These are phyloP conservation scores for Hypericum androsaemum DNA, from an alignment of 345 rosid species.

Conservation along the genomic window DNA sequence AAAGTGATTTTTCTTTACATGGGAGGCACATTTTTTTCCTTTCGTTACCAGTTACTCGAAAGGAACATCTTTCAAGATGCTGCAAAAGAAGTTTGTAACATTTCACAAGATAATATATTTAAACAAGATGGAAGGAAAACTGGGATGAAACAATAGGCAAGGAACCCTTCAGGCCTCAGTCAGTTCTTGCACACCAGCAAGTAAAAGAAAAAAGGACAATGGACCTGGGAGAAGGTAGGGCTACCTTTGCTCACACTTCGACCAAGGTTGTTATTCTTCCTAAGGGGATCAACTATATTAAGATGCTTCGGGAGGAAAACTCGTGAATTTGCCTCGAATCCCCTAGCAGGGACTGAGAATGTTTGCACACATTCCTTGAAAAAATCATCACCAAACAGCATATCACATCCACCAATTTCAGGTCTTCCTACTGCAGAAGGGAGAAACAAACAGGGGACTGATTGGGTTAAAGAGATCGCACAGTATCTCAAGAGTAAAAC, in stretches of 20 bases:
- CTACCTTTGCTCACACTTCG: slow-evolving; percentile 96
- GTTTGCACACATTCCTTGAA: slow-evolving; percentile 46
- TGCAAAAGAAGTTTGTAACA: no score
- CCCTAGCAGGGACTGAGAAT: slow-evolving; percentile 53
- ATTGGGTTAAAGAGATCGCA: neutral
- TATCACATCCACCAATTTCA: slow-evolving; percentile 48
- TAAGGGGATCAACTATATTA: slow-evolving; percentile 78
- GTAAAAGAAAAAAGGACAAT: neutral
- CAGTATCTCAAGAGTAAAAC: neutral
- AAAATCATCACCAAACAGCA: slow-evolving; percentile 54
- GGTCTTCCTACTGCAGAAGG: slow-evolving; percentile 39
- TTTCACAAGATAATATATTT: no score
- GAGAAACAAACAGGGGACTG: slow-evolving; percentile 7
- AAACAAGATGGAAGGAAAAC: neutral
- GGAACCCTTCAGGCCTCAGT: no score
- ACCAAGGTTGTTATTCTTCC: slow-evolving; percentile 82
- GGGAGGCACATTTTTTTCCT: no score
- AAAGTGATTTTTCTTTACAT: no score
- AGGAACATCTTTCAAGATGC: no score
- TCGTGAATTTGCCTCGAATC: slow-evolving; percentile 44
- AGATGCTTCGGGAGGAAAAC: slow-evolving; percentile 61
- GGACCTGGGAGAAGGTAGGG: neutral
- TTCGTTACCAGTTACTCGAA: no score
- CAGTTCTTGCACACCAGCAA: no score
- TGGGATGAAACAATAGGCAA: no score